These are phyloP conservation scores for Cymbidium sinense DNA, from an alignment of 106 monocot genomes.

Conservation along the genomic window DNA sequence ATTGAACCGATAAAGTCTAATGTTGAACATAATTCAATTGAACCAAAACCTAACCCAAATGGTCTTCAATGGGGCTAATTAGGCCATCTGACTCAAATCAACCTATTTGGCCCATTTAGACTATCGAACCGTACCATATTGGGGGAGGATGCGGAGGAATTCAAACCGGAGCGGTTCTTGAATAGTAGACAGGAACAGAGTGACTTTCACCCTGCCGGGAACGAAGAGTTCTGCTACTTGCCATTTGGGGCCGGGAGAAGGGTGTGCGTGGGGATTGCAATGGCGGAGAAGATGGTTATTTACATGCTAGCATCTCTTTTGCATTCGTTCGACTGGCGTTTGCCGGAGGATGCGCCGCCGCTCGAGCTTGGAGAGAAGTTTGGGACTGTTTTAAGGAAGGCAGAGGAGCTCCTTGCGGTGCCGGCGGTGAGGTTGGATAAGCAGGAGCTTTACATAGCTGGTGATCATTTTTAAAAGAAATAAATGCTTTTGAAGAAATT, in stretches of 20 bases:
- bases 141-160: conserved; percentile 5
- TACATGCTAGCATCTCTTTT: conserved; percentile 7
- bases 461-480: no score
- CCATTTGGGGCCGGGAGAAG: conserved; percentile 21
- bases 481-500: no score
- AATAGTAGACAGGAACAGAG: no score
- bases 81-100: no score
- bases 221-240: conserved; percentile 14
- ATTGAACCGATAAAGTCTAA: no score
- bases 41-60: no score
- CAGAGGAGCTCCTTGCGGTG: conserved; percentile 3
- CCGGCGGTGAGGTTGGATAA: not conserved
- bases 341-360: not conserved
- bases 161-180: conserved; percentile 34
- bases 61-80: no score
- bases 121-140: no score
- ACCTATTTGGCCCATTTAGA: no score
- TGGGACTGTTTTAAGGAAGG: conserved; percentile 7
- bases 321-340: conserved; percentile 15
- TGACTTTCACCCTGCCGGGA: conserved; percentile 6
- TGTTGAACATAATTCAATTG: no score
- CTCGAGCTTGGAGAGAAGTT: conserved; percentile 7
- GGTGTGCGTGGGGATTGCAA: conserved; percentile 13
- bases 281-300: not conserved
- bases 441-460: not conserved